Conservation (phyloP, 441 rosid species). For the Erodium trifolium region DNA sequence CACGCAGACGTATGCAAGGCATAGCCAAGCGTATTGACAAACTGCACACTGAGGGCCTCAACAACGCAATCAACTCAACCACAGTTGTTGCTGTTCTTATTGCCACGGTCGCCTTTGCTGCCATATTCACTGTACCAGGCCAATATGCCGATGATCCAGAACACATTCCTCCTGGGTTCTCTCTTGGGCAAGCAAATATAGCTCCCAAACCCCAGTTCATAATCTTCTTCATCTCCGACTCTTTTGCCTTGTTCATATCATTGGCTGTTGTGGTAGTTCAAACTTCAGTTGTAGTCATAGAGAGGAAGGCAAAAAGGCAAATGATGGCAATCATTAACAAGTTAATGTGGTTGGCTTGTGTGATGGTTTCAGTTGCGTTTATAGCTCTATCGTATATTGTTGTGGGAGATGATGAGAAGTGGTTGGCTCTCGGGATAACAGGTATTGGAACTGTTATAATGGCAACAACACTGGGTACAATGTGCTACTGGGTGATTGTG, state of each 20-base stretch:
- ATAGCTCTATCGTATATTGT: background rate
- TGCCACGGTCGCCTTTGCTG: constrained; percentile 17
- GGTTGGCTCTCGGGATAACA: background rate
- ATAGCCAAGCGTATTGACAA: constrained; percentile 17
- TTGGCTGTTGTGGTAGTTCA: constrained; percentile 20
- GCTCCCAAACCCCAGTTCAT: constrained; percentile 13
- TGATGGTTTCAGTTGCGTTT: background rate
- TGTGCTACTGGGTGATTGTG: background rate
- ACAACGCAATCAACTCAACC: background rate
- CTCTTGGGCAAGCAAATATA: constrained; percentile 15
- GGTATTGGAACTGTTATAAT: background rate
- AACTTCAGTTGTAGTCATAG: constrained; percentile 17
- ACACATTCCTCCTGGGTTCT: background rate
- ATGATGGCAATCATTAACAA: background rate
- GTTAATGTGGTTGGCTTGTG: background rate
- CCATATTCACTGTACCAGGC: constrained; percentile 20
- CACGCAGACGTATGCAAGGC: constrained; percentile 13
- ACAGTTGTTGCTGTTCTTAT: constrained; percentile 18
- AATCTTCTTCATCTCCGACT: constrained; percentile 16
- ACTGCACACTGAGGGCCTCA: background rate
- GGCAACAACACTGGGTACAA: background rate
- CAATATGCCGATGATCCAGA: constrained; percentile 11
- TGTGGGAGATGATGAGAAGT: background rate
- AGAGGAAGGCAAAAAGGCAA: constrained; percentile 15
- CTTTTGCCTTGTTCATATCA: constrained; percentile 18